These are phyloP conservation scores for Globisporangium barbulae DNA, from an alignment of 352 stramenopile genomes.

Conservation along the genomic window DNA sequence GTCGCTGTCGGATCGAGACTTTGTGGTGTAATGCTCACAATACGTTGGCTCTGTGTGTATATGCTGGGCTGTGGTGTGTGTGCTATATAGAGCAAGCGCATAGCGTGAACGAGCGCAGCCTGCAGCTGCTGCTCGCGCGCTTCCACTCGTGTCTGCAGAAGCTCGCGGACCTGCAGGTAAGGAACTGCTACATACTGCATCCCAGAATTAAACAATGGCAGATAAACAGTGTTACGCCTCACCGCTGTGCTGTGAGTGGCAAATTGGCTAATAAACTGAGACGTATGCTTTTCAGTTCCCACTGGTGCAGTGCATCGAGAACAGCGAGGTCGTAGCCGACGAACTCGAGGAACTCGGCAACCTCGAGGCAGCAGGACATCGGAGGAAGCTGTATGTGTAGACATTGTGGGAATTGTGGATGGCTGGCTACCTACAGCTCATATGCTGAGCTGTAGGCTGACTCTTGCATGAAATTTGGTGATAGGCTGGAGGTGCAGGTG, in stretches of 20 bases:
- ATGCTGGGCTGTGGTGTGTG: not conserved
- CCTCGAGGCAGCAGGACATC: not conserved
- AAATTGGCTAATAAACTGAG: too few species aligned
- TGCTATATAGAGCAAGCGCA: slow-evolving; percentile 12
- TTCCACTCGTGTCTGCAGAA: slow-evolving; percentile 21
- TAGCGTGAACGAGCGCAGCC: slow-evolving; percentile 14
- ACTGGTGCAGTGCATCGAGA: slow-evolving; percentile 25
- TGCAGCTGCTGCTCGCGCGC: slow-evolving; percentile 16
- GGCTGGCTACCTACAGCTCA: not conserved
- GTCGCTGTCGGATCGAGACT: too few species aligned
- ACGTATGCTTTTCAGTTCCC: slow-evolving; percentile 20
- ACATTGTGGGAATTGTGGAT: not conserved
- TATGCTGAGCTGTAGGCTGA: not conserved
- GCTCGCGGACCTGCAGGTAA: slow-evolving; percentile 24
- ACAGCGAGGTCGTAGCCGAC: slow-evolving; percentile 9
- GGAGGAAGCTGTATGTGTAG: slow-evolving; percentile 14
- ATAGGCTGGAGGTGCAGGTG: slow-evolving; percentile 12
- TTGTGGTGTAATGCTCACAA: not conserved
- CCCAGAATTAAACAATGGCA: not conserved
- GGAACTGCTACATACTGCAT: not conserved
- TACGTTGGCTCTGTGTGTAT: not conserved
- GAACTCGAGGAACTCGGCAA: slow-evolving; percentile 7
- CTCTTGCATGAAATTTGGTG: not conserved
- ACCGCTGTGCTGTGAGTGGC: too few species aligned
- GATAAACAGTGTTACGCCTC: too few species aligned